Evolutionary conservation across 1,284 basidiomycete species (phyloP), one percentile per base, ranked within the genome.

Genomic region (Mycena sp.): DNA sequence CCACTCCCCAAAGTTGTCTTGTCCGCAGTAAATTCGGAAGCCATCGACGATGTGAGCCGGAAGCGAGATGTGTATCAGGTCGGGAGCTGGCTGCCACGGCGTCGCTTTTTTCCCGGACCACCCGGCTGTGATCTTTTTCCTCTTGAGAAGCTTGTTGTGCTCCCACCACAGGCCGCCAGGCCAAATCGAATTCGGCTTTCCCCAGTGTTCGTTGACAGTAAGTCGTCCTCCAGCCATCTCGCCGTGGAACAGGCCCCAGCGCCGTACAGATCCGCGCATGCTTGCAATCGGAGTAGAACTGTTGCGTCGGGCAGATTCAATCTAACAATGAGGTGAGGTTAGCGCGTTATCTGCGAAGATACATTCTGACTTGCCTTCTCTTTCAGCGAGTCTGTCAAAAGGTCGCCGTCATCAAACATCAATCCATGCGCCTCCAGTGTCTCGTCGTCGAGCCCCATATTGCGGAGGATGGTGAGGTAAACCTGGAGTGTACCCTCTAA

Each of bases 131-230:
- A 65, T 28, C 5, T 40, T 40, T 37, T 63, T 65, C 3, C 63
- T 21, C 41, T 50, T 50, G n/a, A 61, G 53, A 0, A 63, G 12
- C 21, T 54, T 50, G 46, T 66, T 68, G 25, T 65, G 60, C 46
- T 58, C 56, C 59, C 58, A 65, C 66, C 66, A 67, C 1, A 67
- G 44, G 2, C 63, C 43, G 7, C 58, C 63, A 3, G 63, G 21
- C 48, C 52, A 65, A 14, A 38, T 29, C 6, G 58, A 54, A 32
- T 67, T 67, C 10, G 57, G 57, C 2, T 43, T 60, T 2, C 67
- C 67, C 67, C 64, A 68, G 29, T 69, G 68, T 37, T 70, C 53
- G 32, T 69, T 69, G 5, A 69, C 41, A 1, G 58, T 51, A 14
- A 70, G 26, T 11, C 61, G 60, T 17, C 52, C 35, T 0, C 56